Percentiles rank a stretch among this genome's conserved stretches.
Conservation (phyloP, 768 basidiomycete genomes). For the Trichaptum fuscoviolaceum region DNA sequence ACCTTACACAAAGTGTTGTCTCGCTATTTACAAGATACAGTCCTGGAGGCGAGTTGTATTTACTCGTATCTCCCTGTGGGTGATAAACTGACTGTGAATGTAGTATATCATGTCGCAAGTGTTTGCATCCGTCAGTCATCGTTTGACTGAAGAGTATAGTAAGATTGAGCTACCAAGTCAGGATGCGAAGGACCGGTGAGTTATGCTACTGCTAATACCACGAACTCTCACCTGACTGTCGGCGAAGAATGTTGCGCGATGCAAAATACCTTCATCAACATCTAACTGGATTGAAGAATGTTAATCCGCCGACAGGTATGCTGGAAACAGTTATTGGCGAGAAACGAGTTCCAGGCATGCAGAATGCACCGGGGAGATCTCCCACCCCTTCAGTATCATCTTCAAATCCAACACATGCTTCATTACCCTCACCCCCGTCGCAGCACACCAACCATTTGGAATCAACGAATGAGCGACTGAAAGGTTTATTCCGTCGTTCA, state of each 20-base stretch:
- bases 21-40: slow-evolving; percentile 71
- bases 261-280: slow-evolving; percentile 73
- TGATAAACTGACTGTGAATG: slow-evolving; percentile 11
- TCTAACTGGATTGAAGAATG: slow-evolving; percentile 68
- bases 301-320: slow-evolving; percentile 67
- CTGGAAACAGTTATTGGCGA: slow-evolving; percentile 83
- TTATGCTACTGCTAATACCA: slow-evolving; percentile 10
- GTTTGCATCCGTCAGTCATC: slow-evolving; percentile 87
- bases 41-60: slow-evolving; percentile 68
- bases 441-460: neutral
- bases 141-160: slow-evolving; percentile 80
- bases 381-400: neutral
- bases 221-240: slow-evolving; percentile 12
- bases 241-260: slow-evolving; percentile 69
- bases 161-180: slow-evolving; percentile 77
- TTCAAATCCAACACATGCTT: neutral
- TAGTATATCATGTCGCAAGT: slow-evolving; percentile 95
- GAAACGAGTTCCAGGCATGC: slow-evolving; percentile 43
- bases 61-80: slow-evolving; percentile 1
- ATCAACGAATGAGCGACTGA: slow-evolving; percentile 4
- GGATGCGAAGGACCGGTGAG: slow-evolving; percentile 82
- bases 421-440: neutral
- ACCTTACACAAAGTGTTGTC: slow-evolving; percentile 94
- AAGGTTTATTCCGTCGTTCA: slow-evolving; percentile 3
- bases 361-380: neutral